These are phyloP conservation scores for Aaosphaeria arxii DNA, from an alignment of 2,329 filamentous ascomycete species.

Conservation along the genomic window DNA sequence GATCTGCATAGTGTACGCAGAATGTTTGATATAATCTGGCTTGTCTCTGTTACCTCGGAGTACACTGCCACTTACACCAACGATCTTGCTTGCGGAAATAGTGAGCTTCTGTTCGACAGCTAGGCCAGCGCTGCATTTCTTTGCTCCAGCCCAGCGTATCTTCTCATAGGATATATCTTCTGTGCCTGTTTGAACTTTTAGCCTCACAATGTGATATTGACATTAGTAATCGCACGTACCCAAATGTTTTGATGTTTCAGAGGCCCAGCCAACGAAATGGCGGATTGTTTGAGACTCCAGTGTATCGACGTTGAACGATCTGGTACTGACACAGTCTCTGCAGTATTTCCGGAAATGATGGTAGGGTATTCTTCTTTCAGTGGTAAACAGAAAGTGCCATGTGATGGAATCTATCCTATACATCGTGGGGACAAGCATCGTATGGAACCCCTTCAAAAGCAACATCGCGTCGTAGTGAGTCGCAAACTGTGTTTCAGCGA, in stretches of 20 bases:
- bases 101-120: slow-evolving; percentile 2
- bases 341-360: neutral
- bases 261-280: slow-evolving; percentile 3
- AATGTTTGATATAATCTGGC: slow-evolving; percentile 1
- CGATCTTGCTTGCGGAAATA: slow-evolving; percentile 1
- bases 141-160: neutral
- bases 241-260: slow-evolving; percentile 1
- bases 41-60: slow-evolving; percentile 4
- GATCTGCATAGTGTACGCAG: neutral
- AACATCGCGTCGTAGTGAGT: slow-evolving; percentile 1
- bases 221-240: neutral
- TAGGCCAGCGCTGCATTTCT: slow-evolving; percentile 1
- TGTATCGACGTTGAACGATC: neutral
- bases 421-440: slow-evolving; percentile 3
- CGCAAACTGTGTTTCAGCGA: slow-evolving; percentile 1
- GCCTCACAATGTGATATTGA: too few relatives aligned
- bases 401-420: neutral
- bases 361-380: slow-evolving; percentile 1
- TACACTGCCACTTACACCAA: slow-evolving; percentile 1
- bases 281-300: neutral
- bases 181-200: neutral
- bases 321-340: neutral
- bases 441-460: slow-evolving; percentile 1
- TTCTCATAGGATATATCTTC: neutral
- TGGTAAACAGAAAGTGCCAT: slow-evolving; percentile 6